Conservation (phyloP, 192 early-diverging fungal species). For the Backusella psychrophila region DNA sequence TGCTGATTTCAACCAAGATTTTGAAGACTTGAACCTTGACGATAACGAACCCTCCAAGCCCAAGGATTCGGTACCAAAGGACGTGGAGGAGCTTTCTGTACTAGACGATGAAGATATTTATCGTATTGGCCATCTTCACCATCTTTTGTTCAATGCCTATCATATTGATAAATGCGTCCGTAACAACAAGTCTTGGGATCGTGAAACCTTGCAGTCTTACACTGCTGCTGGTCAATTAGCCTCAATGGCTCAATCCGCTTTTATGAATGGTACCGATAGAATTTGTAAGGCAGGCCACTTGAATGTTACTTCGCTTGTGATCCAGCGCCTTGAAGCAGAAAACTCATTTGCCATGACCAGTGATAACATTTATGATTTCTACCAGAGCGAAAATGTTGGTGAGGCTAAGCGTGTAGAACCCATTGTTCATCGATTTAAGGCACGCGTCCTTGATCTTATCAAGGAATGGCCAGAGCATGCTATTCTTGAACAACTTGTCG, state of each 20-base stretch:
- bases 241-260: conserved; percentile 37
- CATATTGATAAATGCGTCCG: conserved; percentile 12
- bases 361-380: conserved; percentile 84
- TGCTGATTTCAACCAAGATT: conserved; percentile 85
- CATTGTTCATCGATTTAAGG: conserved; percentile 59
- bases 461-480: conserved; percentile 91
- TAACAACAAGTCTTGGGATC: conserved; percentile 8
- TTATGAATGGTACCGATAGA: conserved; percentile 4
- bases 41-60: conserved; percentile 33
- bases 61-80: conserved; percentile 17
- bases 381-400: conserved; percentile 74
- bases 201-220: conserved; percentile 30
- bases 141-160: conserved; percentile 32
- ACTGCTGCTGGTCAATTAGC: conserved; percentile 44
- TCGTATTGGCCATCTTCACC: conserved; percentile 53
- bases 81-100: conserved; percentile 43
- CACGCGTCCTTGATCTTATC: conserved; percentile 59
- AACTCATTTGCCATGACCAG: conserved; percentile 22
- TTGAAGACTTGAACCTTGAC: conserved; percentile 59
- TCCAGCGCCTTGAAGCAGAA: conserved; percentile 24
- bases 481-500: conserved; percentile 75
- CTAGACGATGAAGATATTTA: conserved; percentile 45
- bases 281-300: conserved; percentile 21
- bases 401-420: conserved; percentile 68
- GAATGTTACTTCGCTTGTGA: conserved; percentile 12